Base-by-base conservation (phyloP, 805 yeast species). In the Cyberlindnera maclurae region DNA sequence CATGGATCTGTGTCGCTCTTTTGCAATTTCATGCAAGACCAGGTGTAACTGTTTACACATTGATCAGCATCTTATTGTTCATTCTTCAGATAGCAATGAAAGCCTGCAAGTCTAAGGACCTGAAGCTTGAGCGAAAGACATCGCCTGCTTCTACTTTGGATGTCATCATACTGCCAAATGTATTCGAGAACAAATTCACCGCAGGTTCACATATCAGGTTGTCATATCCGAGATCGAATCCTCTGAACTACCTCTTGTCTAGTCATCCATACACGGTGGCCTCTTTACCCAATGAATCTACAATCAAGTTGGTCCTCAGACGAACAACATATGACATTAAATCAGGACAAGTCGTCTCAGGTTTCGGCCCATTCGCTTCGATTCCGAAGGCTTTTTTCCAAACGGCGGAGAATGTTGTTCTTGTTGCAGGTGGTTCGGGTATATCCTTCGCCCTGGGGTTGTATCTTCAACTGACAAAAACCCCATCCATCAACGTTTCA, bases 351-450 rank as follows among this genome's bases (percentile, higher is more conserved):
- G 39, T 43, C 1, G 65, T 68, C 43, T 63, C 75, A 6, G 43
- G 71, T 17, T 62, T 63, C 43, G 66, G 66, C 12, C 62, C 69
- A 6, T 73, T 60, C 49, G 65, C 73, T 3, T 65, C 81, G 4
- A 39, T 76, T 4, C 63, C 71, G 11, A 44, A 51, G 11, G 60
- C 64, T 15, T 71, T 75, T 43, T 68, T 73, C 44, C 57, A 61
- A 29, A 65, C 74, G 0, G 78, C 74, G 0, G 70, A 68, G 26
- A 68, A 71, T 29, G 70, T 77, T 1, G 54, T 64, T 12, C 66
- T 82, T 15, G 64, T 82, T 1, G 73, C 80, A 45, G 90, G 89
- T 12, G 93, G 93, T 0, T 74, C 86, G 2, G 89, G 90, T 1
- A 70, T 82, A 10, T 77, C 88, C 0, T 71, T 71, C 38, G 82